Base-by-base conservation (phyloP, 2,329 filamentous ascomycete genomes). In the Aspergillus oerlinghausenensis region DNA sequence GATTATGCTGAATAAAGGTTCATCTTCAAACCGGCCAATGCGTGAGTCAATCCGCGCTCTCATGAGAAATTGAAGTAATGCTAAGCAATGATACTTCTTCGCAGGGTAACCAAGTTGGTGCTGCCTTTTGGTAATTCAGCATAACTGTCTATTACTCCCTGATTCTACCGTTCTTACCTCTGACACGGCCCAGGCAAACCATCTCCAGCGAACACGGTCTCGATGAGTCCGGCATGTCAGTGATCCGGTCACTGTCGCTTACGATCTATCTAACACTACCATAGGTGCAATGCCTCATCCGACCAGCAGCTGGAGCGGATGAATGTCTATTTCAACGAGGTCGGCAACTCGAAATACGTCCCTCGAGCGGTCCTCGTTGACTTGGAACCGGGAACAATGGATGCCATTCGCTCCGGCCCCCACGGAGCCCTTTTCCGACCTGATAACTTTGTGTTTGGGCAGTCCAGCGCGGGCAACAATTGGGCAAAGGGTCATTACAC, bases 401-500 rank as follows among this genome's bases (percentile, higher is more conserved):
- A 99, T 72, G 94, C 94, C 69, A 93, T 99, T 82, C 93, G 93
- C 77, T 90, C 93, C 70, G 93, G 94, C 79, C 94, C 94, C 67
- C 97, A 97, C 77, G 94, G 94, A 70, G 89, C 96, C 84, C 92
- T 99, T 69, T 97, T 99, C 91, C 92, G 94, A 66, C 94, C 94
- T 76, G 94, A 99, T 84, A 99, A 97, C 88, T 97, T 97, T 82
- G 91, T 97, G 76, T 97, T 97, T 80, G 94, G 94, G 71, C 94
- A 97, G 84, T 97, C 94, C 71, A 93, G 94, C 85, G 94, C 94
- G 78, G 94, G 94, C 82, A 99, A 99, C 91, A 97, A 97, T 88
- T 99, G 94, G 94, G 94, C 94, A 80, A 99, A 97, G 88, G 94
- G 94, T 82, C 94, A 99, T 80, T 99, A 99, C 86, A 99, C 94